Evolutionary conservation across 2,329 filamentous ascomycete species (phyloP).

Genomic region (Trichocomaceae sp.): DNA sequence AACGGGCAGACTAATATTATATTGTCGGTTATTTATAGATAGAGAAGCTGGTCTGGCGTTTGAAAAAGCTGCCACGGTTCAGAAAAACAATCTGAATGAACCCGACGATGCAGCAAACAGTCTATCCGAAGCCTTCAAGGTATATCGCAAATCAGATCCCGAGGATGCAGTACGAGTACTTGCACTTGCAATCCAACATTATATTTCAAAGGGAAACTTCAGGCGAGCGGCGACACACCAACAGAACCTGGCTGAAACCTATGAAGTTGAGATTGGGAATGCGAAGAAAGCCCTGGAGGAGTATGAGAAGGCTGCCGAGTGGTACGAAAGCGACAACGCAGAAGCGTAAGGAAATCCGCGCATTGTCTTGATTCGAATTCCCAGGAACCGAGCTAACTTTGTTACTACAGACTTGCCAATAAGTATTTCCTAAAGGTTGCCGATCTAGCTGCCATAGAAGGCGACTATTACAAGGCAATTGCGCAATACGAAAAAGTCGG

Average conservation of each 20-base stretch:
- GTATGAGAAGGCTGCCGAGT: constrained; percentile 78
- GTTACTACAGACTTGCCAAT: constrained; percentile 64
- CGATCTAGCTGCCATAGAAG: constrained; percentile 73
- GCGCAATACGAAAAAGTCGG: constrained; percentile 79
- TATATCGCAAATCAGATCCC: constrained; percentile 79
- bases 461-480: constrained; percentile 78
- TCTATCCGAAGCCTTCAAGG: constrained; percentile 86
- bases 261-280: constrained; percentile 74
- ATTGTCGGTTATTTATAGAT: constrained; percentile 44
- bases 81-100: constrained; percentile 75
- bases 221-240: constrained; percentile 83
- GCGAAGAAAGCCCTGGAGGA: constrained; percentile 69
- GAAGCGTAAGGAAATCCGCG: constrained; percentile 54
- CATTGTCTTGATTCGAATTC: background rate
- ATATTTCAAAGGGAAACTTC: constrained; percentile 84
- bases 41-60: constrained; percentile 82
- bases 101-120: constrained; percentile 88
- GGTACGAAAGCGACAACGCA: constrained; percentile 84
- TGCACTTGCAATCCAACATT: constrained; percentile 73
- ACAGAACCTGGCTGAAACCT: constrained; percentile 80
- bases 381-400: background rate
- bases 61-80: constrained; percentile 76
- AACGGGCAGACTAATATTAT: background rate
- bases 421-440: constrained; percentile 91
- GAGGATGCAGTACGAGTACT: constrained; percentile 76